Evolutionary conservation across 352 stramenopile genomes (phyloP), one percentile per base, ranked within the genome.

Genomic region (Hyaloperonospora arabidopsidis): DNA sequence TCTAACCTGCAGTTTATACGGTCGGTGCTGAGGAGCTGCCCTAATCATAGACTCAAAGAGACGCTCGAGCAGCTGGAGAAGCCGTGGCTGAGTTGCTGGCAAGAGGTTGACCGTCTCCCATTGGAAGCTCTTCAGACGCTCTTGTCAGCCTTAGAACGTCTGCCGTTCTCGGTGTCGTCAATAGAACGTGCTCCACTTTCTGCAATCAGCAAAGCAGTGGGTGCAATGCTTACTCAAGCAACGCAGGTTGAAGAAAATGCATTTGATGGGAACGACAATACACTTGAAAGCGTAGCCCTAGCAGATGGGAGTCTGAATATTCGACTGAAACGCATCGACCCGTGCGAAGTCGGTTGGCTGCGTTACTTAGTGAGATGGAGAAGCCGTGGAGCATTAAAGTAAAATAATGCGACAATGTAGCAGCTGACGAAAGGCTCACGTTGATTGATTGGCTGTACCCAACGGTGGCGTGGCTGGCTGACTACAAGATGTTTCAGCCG

Each of bases 401-500:
- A 2, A 59, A 54, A 6, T 19, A 19, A n/a, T 44, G 49, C 23
- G 57, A 59, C 18, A 19, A 1, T 14, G 54, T 25, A 1, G 39
- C 63, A 45, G 40, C 43, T 5, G 36, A 46, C 21, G 21, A 34
- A 18, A 25, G n/a, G 10, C 22, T 48, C 7, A 19, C 17, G 0
- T 43, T 34, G 3, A 59, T 63, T 13, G 66, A 78, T 54, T 95
- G 82, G 82, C 71, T 71, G 47, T 68, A 69, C 15, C 78, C 85
- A 10, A 92, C 68, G 0, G 64, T 95, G 5, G 65, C 70, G 18
- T 95, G 85, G 83, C 48, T 95, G 7, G 49, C 64, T 5, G 68
- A 93, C 43, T 77, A 72, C 58, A 73, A 63, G 18, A 74, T 82
- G 35, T 95, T 95, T 51, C 74, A 89, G 25, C 76, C 85, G n/a